These are phyloP conservation scores for Gonium pectorale DNA, from an alignment of 139 green algal species.

Conservation along the genomic window DNA sequence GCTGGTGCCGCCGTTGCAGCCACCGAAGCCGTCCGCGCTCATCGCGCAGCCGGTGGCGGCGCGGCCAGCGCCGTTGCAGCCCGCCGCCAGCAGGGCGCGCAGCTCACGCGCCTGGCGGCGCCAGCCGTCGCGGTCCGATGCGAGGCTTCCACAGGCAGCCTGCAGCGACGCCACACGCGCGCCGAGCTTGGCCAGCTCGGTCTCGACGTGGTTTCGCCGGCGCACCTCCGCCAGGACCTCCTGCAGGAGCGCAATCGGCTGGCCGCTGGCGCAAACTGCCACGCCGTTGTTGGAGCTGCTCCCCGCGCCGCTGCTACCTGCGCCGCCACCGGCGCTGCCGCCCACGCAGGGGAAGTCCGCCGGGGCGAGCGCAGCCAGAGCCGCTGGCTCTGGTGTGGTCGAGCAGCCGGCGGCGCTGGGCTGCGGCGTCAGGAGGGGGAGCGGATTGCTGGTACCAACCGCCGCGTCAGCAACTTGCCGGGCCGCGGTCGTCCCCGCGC, in stretches of 20 bases:
- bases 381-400: too few species aligned
- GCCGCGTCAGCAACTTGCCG: too few species aligned
- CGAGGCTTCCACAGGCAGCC: conserved; percentile 5
- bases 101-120: conserved; percentile 15
- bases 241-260: background rate
- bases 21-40: background rate
- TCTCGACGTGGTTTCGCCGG: background rate
- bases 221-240: conserved; percentile 35
- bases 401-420: too few species aligned
- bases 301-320: background rate
- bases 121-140: conserved; percentile 36
- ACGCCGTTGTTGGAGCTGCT: background rate
- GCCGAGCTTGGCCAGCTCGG: background rate
- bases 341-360: too few species aligned
- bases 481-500: too few species aligned
- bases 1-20: background rate
- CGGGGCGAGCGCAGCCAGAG: too few species aligned
- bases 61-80: background rate
- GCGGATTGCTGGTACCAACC: too few species aligned
- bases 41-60: background rate
- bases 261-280: background rate
- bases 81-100: conserved; percentile 6
- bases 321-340: background rate
- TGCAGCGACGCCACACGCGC: background rate
- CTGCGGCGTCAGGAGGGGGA: too few species aligned